Evolutionary conservation across 257 asterid species (phyloP).

Genomic region (Parsonsia alboflavescens): DNA sequence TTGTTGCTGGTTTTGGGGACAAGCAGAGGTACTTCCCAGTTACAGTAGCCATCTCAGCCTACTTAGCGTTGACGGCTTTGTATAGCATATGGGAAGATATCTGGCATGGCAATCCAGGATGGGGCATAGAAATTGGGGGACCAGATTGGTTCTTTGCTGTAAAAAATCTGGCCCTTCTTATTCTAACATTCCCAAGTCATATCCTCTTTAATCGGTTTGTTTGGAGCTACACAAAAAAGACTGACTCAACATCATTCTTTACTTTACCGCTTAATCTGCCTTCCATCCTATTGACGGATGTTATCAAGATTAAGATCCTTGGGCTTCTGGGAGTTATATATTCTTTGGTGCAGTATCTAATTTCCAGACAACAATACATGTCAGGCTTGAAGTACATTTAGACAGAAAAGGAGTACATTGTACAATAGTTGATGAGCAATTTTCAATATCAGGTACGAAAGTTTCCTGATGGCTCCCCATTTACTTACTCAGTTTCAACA

Average conservation of each 20-base stretch:
- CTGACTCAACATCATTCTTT: constrained; percentile 58
- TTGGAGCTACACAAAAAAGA: constrained; percentile 81
- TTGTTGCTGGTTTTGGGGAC: constrained; percentile 92
- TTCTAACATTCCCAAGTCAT: constrained; percentile 83
- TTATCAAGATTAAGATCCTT: constrained; percentile 73
- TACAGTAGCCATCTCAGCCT: constrained; percentile 57
- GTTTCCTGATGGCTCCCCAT: no score
- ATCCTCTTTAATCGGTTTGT: constrained; percentile 87
- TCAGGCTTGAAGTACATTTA: constrained; percentile 94
- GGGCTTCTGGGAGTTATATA: constrained; percentile 91
- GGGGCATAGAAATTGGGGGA: constrained; percentile 91
- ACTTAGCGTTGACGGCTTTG: constrained; percentile 60
- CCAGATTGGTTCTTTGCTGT: constrained; percentile 86
- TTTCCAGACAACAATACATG: constrained; percentile 75
- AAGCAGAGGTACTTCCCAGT: constrained; percentile 98
- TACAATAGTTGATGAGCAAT: constrained; percentile 27
- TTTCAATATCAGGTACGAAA: constrained; percentile 11
- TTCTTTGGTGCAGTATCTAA: constrained; percentile 77
- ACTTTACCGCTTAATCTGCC: constrained; percentile 83
- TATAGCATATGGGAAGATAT: constrained; percentile 88
- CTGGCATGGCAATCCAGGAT: constrained; percentile 74
- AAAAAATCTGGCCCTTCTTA: constrained; percentile 81
- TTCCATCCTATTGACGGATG: constrained; percentile 62
- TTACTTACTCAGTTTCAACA: background rate
- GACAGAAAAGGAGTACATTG: constrained; percentile 26